Conservation (phyloP, 2,329 filamentous ascomycete genomes). For the Cadophora malorum region DNA sequence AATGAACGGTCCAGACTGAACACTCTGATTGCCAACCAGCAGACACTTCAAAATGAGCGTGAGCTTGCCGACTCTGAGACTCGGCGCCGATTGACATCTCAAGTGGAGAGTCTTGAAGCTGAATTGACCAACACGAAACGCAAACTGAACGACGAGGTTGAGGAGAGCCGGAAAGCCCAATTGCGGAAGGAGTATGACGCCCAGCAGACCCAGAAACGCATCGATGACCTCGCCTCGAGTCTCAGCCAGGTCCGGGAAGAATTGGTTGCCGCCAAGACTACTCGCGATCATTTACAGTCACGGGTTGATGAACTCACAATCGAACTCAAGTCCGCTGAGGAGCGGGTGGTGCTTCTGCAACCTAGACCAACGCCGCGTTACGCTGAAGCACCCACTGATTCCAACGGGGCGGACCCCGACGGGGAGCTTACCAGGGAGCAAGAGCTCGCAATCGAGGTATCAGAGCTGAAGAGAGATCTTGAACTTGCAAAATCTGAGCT, state of each 20-base stretch:
- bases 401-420: conserved; percentile 54
- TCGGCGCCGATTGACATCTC: conserved; percentile 78
- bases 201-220: conserved; percentile 85
- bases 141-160: conserved; percentile 81
- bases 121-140: conserved; percentile 82
- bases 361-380: conserved; percentile 73
- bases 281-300: conserved; percentile 85
- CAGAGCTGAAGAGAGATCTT: conserved; percentile 85
- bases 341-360: conserved; percentile 81
- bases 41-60: conserved; percentile 90
- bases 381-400: conserved; percentile 50
- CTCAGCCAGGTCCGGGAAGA: conserved; percentile 85
- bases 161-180: conserved; percentile 82
- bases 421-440: conserved; percentile 73
- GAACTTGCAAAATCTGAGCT: conserved; percentile 82
- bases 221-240: conserved; percentile 86
- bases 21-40: conserved; percentile 80
- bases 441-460: conserved; percentile 82
- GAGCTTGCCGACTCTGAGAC: conserved; percentile 84
- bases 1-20: conserved; percentile 88
- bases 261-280: conserved; percentile 83
- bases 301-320: conserved; percentile 88
- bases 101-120: conserved; percentile 78
- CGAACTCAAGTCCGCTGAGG: conserved; percentile 87
- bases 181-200: conserved; percentile 90